phyloP scores from a whole-genome alignment of 768 basidiomycete species.

The Leccinum truebloodii region DNA sequence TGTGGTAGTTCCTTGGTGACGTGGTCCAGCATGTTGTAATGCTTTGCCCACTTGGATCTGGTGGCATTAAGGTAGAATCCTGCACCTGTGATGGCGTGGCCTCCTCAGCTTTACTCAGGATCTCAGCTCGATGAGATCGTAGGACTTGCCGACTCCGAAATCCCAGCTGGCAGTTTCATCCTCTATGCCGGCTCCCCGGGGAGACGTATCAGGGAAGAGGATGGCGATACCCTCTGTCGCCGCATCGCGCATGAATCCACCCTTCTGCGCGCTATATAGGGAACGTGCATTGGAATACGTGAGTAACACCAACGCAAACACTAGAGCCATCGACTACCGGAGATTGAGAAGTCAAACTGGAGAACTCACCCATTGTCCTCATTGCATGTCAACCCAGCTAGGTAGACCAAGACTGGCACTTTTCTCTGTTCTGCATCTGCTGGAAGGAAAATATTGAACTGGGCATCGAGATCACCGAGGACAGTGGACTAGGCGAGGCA shows the following conservation, averaged over 20 bases:
- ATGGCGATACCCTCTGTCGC: constrained; percentile 85
- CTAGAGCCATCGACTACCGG: neutral
- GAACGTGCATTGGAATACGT: neutral
- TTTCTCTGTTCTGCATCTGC: constrained; percentile 52
- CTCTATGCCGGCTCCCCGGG: constrained; percentile 84
- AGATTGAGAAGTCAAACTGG: neutral
- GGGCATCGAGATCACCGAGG: constrained; percentile 67
- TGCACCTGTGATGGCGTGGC: constrained; percentile 48
- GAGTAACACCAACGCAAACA: neutral
- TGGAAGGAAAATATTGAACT: constrained; percentile 92
- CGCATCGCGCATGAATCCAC: constrained; percentile 86
- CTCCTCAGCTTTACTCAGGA: constrained; percentile 5
- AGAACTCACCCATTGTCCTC: constrained; percentile 85
- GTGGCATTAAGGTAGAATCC: constrained; percentile 98
- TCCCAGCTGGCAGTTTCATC: constrained; percentile 86
- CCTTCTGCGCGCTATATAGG: constrained; percentile 78
- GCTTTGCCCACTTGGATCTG: constrained; percentile 61
- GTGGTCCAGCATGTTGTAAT: constrained; percentile 90
- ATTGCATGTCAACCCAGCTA: constrained; percentile 86
- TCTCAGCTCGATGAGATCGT: neutral
- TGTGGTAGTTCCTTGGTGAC: constrained; percentile 83
- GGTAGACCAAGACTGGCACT: constrained; percentile 78
- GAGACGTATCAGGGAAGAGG: constrained; percentile 92
- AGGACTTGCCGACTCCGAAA: constrained; percentile 72
- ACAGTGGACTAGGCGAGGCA: constrained; percentile 54